phyloP scores from a whole-genome alignment of 768 basidiomycete species.

The Leccinum truebloodii region DNA sequence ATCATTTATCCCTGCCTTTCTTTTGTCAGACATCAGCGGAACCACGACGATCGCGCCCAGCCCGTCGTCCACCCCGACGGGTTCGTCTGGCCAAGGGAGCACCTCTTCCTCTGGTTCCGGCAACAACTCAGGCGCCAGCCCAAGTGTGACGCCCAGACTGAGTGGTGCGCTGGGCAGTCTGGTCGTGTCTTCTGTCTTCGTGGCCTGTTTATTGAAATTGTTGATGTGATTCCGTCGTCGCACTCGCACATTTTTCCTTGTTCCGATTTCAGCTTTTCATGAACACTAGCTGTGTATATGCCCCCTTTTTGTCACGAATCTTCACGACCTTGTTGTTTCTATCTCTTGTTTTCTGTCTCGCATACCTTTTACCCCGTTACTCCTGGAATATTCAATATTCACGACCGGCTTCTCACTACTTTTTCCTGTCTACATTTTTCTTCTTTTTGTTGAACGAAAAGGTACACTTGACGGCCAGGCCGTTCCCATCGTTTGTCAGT shows the following conservation, averaged over 20 bases:
- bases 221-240: constrained; percentile 17
- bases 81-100: constrained; percentile 2
- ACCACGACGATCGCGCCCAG: constrained; percentile 22
- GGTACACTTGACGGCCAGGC: not conserved
- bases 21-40: constrained; percentile 23
- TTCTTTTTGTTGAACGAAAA: not conserved
- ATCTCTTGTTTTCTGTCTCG: too few relatives aligned
- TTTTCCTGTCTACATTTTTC: not conserved
- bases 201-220: constrained; percentile 18
- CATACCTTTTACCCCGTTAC: too few relatives aligned
- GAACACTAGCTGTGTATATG: too few relatives aligned
- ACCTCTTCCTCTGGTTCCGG: constrained; percentile 9
- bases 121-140: not conserved
- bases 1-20: not conserved
- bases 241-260: not conserved
- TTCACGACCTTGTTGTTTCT: too few relatives aligned
- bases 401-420: too few relatives aligned
- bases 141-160: constrained; percentile 6
- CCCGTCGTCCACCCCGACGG: constrained; percentile 1
- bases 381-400: too few relatives aligned
- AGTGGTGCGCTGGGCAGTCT: constrained; percentile 12
- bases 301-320: too few relatives aligned
- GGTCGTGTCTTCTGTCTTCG: constrained; percentile 15
- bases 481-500: not conserved
- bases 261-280: too few relatives aligned